Evolutionary conservation across 768 basidiomycete genomes (phyloP).

Genomic region (Leccinum boreale): DNA sequence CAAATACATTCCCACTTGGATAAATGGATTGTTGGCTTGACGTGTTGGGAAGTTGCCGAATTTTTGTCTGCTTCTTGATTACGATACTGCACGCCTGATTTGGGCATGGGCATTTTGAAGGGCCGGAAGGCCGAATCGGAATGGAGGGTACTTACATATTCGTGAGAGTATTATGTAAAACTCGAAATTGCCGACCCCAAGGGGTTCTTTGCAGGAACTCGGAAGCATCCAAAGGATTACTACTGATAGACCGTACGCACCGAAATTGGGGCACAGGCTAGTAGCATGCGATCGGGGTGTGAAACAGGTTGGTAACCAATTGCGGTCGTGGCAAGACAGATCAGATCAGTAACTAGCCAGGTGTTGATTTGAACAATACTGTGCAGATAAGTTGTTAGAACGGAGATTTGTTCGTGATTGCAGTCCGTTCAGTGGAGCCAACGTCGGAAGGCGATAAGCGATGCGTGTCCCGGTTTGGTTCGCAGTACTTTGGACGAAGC

Average conservation of each 20-base stretch:
- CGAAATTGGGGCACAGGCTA: not conserved
- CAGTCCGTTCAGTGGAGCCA: not conserved
- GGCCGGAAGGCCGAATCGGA: not conserved
- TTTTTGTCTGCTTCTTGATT: not conserved
- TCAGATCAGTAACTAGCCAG: not conserved
- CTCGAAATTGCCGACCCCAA: not conserved
- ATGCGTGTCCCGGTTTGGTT: too few species aligned
- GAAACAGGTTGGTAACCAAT: not conserved
- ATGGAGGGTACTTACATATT: too few species aligned
- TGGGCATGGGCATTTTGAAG: not conserved
- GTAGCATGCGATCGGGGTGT: not conserved
- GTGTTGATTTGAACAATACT: not conserved
- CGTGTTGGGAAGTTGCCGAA: not conserved
- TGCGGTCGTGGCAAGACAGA: not conserved
- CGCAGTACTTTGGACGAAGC: too few species aligned
- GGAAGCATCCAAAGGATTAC: not conserved
- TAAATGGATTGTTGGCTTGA: not conserved
- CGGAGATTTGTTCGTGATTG: too few species aligned
- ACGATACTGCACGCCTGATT: not conserved
- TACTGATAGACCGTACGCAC: not conserved
- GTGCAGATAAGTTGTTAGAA: not conserved
- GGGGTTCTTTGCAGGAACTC: not conserved
- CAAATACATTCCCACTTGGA: too few species aligned
- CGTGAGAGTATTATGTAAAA: not conserved
- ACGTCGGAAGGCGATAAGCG: not conserved